Percentiles rank a stretch among this genome's conserved stretches.
These are phyloP conservation scores for Candida berthetii DNA, from an alignment of 805 yeast species.

Conservation along the genomic window DNA sequence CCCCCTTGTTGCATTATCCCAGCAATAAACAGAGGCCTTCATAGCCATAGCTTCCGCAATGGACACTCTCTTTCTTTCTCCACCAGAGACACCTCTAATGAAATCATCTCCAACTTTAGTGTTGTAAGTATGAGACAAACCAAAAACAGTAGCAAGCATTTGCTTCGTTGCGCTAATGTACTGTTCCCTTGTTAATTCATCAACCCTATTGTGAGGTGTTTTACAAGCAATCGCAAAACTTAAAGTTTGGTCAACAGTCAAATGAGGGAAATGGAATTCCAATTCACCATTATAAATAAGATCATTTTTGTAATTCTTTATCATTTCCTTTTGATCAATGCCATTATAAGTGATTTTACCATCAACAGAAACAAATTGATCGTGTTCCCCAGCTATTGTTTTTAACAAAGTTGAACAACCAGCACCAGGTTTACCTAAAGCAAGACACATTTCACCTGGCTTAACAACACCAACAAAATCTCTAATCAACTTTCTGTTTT, in stretches of 20 bases:
- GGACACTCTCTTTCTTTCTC: constrained; percentile 82
- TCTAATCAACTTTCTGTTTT: constrained; percentile 27
- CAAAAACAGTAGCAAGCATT: constrained; percentile 47
- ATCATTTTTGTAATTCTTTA: constrained; percentile 49
- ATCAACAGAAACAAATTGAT: constrained; percentile 34
- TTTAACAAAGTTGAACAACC: constrained; percentile 72
- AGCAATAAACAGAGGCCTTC: constrained; percentile 58
- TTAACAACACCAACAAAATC: constrained; percentile 36
- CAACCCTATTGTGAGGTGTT: constrained; percentile 51
- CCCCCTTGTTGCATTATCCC: constrained; percentile 86
- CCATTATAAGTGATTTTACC: constrained; percentile 63
- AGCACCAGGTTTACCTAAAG: constrained; percentile 72
- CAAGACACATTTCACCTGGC: constrained; percentile 67
- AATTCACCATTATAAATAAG: constrained; percentile 53
- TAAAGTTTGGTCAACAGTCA: constrained; percentile 70
- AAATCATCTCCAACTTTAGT: constrained; percentile 58
- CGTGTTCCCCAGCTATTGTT: constrained; percentile 54
- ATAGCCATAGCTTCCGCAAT: constrained; percentile 71
- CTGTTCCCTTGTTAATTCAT: constrained; percentile 38
- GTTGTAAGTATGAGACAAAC: constrained; percentile 51
- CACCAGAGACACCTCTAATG: constrained; percentile 75
- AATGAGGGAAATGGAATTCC: constrained; percentile 71
- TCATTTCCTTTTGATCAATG: constrained; percentile 51
- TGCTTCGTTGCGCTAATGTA: constrained; percentile 44
- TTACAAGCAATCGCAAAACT: constrained; percentile 64